Base-by-base conservation (phyloP, 2,329 filamentous ascomycete species). In the Aspergillus versicolor region DNA sequence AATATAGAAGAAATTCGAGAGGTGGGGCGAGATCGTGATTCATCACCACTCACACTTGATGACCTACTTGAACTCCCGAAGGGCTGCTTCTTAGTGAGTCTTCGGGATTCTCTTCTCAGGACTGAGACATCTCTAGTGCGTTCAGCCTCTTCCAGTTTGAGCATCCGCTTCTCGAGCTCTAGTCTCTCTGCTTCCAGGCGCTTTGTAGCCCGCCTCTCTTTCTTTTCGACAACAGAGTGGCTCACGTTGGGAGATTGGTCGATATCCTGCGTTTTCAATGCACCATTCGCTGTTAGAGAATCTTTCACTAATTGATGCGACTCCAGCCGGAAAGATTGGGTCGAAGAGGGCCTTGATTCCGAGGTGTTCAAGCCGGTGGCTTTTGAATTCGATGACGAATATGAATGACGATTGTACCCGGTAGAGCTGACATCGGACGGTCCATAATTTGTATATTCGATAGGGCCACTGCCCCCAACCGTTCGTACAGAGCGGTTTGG, bases 1-100 rank as follows among this genome's bases (percentile, higher is more conserved):
- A 72, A 71, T 3, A 72, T 59, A 1, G 67, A 64, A 17, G 68
- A 66, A 34, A 73, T 55, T 21, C 61, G 55, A 47, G 49, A 54
- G 2, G 65, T 65, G 8, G 68, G 66, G 21, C 64, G 61, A 22
- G 65, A 60, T 45, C 64, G 61, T 17, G 65, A 60, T 52, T 65
- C 63, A 17, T 69, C 67, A n/a, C 63, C 61, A 53, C 65, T 64
- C 13, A 64, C 62, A 51, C 70, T 74, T 11, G 71, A 68, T 22
- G 65, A 66, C 56, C 72, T 65, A 32, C 64, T 69, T 27, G 67
- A 67, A 53, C 57, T 70, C 19, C 58, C 60, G 4, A 69, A 44
- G 1, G 71, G 70, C 43, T 72, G 70, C 56, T 73, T 75, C 56
- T 74, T 75, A 15, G 66, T 69, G 15, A 75, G 61, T 32, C 72